Evolutionary conservation across 176 grass and related monocot species (phyloP).

Genomic region (Oryza officinalis): DNA sequence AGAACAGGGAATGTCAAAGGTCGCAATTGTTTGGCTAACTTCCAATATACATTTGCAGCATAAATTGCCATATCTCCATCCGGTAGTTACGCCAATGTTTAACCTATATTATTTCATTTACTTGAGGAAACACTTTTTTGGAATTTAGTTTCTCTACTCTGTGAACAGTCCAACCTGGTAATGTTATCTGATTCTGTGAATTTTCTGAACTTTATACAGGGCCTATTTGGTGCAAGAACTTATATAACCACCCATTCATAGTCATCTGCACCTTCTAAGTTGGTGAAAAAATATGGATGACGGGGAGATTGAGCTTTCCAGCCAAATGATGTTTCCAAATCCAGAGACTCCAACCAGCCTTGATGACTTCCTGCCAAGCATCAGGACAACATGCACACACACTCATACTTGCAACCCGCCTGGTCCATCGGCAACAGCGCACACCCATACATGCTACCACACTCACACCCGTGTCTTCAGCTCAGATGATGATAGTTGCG

Average conservation of each 20-base stretch:
- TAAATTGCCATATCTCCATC: background rate
- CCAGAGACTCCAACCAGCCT: constrained; percentile 34
- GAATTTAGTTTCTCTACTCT: background rate
- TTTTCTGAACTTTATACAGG: background rate
- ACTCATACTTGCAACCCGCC: constrained; percentile 67
- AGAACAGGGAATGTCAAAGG: background rate
- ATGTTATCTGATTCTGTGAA: background rate
- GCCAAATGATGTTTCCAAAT: constrained; percentile 40
- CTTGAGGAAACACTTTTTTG: too few species aligned
- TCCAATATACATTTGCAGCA: background rate
- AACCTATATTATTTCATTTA: background rate
- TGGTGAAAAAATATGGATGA: constrained; percentile 41
- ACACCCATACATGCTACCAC: constrained; percentile 71
- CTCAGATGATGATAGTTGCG: constrained; percentile 6
- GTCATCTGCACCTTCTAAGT: background rate
- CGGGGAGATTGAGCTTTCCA: constrained; percentile 43
- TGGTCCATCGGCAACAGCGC: constrained; percentile 37
- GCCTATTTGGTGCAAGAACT: background rate
- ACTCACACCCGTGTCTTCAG: constrained; percentile 58
- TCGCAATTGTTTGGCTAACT: background rate
- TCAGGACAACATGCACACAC: constrained; percentile 52
- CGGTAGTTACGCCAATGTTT: background rate
- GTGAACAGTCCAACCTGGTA: background rate
- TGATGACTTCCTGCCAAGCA: constrained; percentile 42
- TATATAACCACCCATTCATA: background rate